Base-by-base conservation (phyloP, 2,329 filamentous ascomycete species). In the Apiospora marii region DNA sequence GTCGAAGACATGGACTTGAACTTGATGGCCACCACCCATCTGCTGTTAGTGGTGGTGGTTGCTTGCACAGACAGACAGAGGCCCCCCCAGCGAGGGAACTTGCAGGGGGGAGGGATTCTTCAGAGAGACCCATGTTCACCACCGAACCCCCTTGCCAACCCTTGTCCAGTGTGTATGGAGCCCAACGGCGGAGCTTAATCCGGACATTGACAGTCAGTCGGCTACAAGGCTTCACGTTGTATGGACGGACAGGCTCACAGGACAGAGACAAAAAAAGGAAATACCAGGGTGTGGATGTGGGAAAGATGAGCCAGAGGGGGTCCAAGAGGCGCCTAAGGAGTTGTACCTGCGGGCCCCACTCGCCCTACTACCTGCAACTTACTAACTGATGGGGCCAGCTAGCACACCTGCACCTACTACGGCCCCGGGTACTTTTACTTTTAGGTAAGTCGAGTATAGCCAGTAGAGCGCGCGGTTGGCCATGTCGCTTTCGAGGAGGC, bases 291-390 rank as follows among this genome's bases (percentile, higher is more conserved):
- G 14, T 19, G 14, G 44, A 22, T 4, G 2, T 16, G 16, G 14
- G 16, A 48, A 30, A 53, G 19, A 34, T 14, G 49, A 51, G 49
- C 49, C 46, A 46, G 49, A 53, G 49, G 27, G 49, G 48, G 49
- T 4, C 49, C 24, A 53, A 53, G 53, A 61, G 53, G 53, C 53
- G 53, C 53, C 51, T 30, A 61, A 37, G 53, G 53, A 37, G 53
- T n/a, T 64, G 34, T 41, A 64, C 58, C 58, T 64, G 34, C 58
- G 19, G 10, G 58, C 58, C 58, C 58, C 58, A 64, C 58, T 41
- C n/a, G 34, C 34, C 41, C 58, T 64, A 41, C 58, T 41, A 64
- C 58, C 30, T 64, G 58, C 58, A 41, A 64, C 58, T 41, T 37
- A 34, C 53, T 61, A 61, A 37, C 24, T 7, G 49, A 53, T 30